Conservation (phyloP, 1,284 basidiomycete genomes). For the Ganoderma lingzhi region DNA sequence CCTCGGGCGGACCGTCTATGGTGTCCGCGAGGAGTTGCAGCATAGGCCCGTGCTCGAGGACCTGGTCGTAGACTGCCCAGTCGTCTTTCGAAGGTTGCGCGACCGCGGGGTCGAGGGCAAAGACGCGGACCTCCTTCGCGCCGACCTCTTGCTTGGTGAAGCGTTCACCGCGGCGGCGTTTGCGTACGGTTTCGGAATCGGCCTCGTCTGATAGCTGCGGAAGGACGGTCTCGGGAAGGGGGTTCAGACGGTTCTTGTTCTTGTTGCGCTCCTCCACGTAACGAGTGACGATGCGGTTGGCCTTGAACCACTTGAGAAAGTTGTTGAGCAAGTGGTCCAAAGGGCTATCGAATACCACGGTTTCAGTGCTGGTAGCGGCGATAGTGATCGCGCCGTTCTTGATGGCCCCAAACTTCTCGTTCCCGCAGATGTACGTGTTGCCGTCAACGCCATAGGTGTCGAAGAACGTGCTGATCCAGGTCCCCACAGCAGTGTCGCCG, state of each 20-base stretch:
- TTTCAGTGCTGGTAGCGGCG: neutral
- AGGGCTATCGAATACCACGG: neutral
- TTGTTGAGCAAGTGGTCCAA: neutral
- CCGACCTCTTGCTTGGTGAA: too few species aligned
- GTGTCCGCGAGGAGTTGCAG: too few species aligned
- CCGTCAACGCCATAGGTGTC: neutral
- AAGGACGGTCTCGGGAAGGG: neutral
- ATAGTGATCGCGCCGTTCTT: neutral
- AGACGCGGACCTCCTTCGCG: too few species aligned
- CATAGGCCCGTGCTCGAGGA: too few species aligned
- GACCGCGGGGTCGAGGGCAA: too few species aligned
- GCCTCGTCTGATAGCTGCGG: neutral
- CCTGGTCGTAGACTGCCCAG: too few species aligned
- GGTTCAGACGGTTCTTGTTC: too few species aligned
- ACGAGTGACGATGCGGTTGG: neutral
- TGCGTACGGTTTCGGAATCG: too few species aligned
- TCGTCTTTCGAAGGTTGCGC: too few species aligned
- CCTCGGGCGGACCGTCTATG: too few species aligned
- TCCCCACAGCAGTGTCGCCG: neutral
- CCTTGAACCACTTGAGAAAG: conserved; percentile 5
- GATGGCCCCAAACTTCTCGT: neutral
- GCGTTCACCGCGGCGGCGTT: too few species aligned
- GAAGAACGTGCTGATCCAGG: conserved; percentile 7
- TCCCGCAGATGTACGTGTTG: neutral
- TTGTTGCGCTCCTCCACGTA: too few species aligned